Evolutionary conservation across 1,139 yeast genomes (phyloP).

Genomic region (Suhomyces guaymorum): DNA sequence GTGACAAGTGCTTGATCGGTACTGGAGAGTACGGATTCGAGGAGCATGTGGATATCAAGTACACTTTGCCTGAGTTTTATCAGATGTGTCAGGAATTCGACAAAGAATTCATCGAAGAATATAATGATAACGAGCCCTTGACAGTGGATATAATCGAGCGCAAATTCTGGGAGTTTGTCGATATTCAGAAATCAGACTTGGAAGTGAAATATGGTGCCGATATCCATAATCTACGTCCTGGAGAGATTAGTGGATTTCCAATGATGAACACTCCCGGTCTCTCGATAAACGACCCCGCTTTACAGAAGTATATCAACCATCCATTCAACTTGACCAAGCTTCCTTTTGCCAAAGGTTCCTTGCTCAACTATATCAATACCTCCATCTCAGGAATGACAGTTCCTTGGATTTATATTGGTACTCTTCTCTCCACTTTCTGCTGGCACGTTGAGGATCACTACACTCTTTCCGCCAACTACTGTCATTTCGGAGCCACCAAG

Average conservation of each 20-base stretch:
- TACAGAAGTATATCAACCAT: conserved; percentile 48
- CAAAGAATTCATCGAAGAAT: conserved; percentile 32
- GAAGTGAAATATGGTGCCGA: conserved; percentile 79
- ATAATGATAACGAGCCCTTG: conserved; percentile 33
- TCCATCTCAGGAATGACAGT: conserved; percentile 79
- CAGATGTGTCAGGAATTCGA: conserved; percentile 56
- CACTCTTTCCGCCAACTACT: conserved; percentile 74
- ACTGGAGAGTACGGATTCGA: conserved; percentile 90
- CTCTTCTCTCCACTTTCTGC: conserved; percentile 73
- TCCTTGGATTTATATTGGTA: conserved; percentile 81
- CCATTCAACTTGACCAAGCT: conserved; percentile 68
- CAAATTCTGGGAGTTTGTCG: conserved; percentile 62
- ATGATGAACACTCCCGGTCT: conserved; percentile 36
- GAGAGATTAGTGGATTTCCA: conserved; percentile 72
- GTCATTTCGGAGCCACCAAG: conserved; percentile 73
- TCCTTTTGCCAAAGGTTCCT: conserved; percentile 66
- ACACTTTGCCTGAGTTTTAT: conserved; percentile 62
- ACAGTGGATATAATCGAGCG: conserved; percentile 49
- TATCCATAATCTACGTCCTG: conserved; percentile 59
- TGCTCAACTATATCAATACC: conserved; percentile 58
- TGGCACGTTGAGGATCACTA: conserved; percentile 89
- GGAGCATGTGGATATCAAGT: conserved; percentile 58
- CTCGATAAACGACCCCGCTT: conserved; percentile 19
- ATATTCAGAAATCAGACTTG: conserved; percentile 45
- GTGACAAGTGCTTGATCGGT: conserved; percentile 80